Evolutionary conservation across 116 monocot genomes (phyloP).

Genomic region (Dioscorea cayenensis): DNA sequence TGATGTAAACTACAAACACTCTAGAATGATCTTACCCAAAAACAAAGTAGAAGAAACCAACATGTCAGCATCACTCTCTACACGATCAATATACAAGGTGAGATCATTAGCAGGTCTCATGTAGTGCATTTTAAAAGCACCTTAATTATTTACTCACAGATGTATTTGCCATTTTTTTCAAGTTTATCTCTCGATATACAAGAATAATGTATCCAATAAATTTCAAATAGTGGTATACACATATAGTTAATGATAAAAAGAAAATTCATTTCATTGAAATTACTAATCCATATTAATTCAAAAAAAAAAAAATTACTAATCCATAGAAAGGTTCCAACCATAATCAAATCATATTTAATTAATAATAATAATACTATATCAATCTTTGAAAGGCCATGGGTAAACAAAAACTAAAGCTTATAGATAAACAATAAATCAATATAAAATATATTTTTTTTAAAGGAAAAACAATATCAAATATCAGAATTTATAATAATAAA

Average conservation of each 20-base stretch:
- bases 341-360: no score
- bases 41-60: conserved; percentile 96
- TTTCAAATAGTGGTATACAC: background rate
- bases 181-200: no score
- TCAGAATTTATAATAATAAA: background rate
- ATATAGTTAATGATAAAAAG: no score
- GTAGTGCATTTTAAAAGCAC: background rate
- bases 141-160: background rate
- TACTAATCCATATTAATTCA: no score
- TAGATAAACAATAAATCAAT: no score
- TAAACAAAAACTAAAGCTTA: no score
- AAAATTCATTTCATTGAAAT: no score
- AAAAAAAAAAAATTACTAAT: no score
- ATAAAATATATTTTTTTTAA: background rate
- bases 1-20: background rate
- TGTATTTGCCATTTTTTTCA: background rate
- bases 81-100: conserved; percentile 5
- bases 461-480: background rate
- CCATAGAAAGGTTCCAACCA: no score
- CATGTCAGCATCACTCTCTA: conserved; percentile 90
- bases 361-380: no score
- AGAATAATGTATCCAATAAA: no score
- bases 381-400: no score
- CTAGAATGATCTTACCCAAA: conserved; percentile 53
- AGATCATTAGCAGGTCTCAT: conserved; percentile 1